phyloP scores from a whole-genome alignment of 2,329 filamentous ascomycete species.

The Ophiocordyceps australis region DNA sequence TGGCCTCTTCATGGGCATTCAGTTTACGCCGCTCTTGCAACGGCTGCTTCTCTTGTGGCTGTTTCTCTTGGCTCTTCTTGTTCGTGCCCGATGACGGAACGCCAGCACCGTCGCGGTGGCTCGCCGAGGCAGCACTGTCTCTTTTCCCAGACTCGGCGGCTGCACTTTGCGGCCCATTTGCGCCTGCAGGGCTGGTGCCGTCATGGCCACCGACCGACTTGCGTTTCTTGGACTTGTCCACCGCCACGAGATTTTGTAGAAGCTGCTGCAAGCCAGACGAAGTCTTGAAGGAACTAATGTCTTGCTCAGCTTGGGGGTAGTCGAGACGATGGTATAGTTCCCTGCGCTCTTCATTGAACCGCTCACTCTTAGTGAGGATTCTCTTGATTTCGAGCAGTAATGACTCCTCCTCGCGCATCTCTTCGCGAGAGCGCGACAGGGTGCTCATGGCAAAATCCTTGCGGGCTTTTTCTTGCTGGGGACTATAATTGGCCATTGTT shows the following conservation, averaged over 20 bases:
- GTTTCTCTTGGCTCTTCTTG: slow-evolving; percentile 26
- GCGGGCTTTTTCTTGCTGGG: slow-evolving; percentile 56
- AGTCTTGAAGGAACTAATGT: slow-evolving; percentile 62
- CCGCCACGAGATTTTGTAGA: slow-evolving; percentile 63
- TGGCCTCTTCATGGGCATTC: slow-evolving; percentile 53
- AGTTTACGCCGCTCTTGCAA: slow-evolving; percentile 49
- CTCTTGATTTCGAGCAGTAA: slow-evolving; percentile 80
- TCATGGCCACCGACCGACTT: slow-evolving; percentile 50
- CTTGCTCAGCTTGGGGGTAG: slow-evolving; percentile 51
- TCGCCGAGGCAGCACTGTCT: slow-evolving; percentile 29
- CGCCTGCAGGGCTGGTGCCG: slow-evolving; percentile 24
- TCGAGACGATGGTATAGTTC: slow-evolving; percentile 80
- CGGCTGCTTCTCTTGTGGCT: slow-evolving; percentile 12
- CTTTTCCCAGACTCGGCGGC: slow-evolving; percentile 22
- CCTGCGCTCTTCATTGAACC: slow-evolving; percentile 71
- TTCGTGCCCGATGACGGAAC: slow-evolving; percentile 18
- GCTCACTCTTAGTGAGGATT: slow-evolving; percentile 72
- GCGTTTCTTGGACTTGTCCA: slow-evolving; percentile 81
- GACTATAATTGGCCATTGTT: slow-evolving; percentile 73
- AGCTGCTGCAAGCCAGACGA: slow-evolving; percentile 65
- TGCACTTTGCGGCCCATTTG: slow-evolving; percentile 18
- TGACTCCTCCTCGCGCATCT: slow-evolving; percentile 82
- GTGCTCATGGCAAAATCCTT: slow-evolving; percentile 74
- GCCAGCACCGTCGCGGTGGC: slow-evolving; percentile 15
- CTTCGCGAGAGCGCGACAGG: slow-evolving; percentile 63